A percentile compares a stretch with the other conserved stretches of the same genome.
phyloP scores from a whole-genome alignment of 202 grass and related monocot species.

The Panicum virgatum region DNA sequence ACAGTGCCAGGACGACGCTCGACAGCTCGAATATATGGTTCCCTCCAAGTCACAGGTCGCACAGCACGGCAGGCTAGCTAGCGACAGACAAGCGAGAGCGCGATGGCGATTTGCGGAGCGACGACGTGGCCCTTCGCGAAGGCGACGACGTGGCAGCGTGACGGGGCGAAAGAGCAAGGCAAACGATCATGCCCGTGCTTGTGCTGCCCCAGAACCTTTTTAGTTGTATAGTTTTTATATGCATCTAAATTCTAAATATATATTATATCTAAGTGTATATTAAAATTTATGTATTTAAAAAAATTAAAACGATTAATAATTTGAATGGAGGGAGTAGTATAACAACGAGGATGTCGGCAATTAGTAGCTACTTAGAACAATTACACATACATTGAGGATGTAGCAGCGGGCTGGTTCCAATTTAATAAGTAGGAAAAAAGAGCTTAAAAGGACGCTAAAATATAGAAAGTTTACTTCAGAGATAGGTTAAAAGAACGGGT shows the following conservation, averaged over 20 bases:
- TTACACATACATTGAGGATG: not conserved
- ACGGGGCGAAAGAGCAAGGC: no score
- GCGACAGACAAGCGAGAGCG: not conserved
- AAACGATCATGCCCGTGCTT: not conserved
- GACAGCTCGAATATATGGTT: not conserved
- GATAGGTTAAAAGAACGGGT: not conserved
- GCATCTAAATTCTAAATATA: no score
- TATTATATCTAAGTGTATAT: no score
- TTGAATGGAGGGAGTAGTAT: no score
- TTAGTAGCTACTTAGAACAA: not conserved
- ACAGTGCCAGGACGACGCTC: not conserved
- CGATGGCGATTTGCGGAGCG: not conserved
- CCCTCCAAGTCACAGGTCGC: conserved; percentile 1
- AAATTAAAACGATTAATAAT: no score
- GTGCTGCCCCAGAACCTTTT: no score
- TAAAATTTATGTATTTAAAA: no score
- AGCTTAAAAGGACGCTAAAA: not conserved
- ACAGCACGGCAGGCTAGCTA: not conserved
- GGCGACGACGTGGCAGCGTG: no score
- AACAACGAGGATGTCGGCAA: no score
- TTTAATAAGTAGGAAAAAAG: not conserved
- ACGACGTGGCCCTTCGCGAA: no score
- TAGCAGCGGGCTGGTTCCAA: not conserved
- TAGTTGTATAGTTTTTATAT: no score
- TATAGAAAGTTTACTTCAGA: not conserved